phyloP scores from a whole-genome alignment of 2,329 filamentous ascomycete genomes.

The Raffaelea ambrosiae region DNA sequence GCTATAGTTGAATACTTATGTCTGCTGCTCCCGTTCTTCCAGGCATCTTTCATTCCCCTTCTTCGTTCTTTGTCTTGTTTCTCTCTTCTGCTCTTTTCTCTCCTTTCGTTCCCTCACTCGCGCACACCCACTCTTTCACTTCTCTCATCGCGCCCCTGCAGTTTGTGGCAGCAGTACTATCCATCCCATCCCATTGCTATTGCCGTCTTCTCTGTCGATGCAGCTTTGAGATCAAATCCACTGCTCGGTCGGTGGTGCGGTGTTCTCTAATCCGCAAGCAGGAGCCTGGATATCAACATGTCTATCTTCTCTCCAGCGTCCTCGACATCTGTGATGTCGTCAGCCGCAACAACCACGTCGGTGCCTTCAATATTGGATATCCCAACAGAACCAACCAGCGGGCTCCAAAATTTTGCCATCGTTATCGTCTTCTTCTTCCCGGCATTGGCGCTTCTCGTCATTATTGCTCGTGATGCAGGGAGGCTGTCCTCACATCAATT shows the following conservation, averaged over 20 bases:
- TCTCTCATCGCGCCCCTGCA: neutral
- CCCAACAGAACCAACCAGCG: constrained; percentile 7
- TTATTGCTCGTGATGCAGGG: constrained; percentile 17
- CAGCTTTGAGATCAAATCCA: neutral
- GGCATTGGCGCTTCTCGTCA: constrained; percentile 18
- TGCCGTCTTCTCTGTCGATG: too few species aligned
- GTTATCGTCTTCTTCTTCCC: constrained; percentile 22
- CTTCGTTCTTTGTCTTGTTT: neutral
- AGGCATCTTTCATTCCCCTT: neutral
- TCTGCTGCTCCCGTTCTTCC: neutral
- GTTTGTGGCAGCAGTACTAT: too few species aligned
- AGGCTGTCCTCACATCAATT: constrained; percentile 16
- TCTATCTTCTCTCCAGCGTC: too few species aligned
- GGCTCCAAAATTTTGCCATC: constrained; percentile 20
- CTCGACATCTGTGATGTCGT: too few species aligned
- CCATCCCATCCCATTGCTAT: too few species aligned
- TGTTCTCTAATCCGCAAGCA: too few species aligned
- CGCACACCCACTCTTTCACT: neutral
- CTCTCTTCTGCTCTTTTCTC: too few species aligned
- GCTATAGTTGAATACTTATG: constrained; percentile 2
- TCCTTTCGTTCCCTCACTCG: too few species aligned
- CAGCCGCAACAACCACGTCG: neutral
- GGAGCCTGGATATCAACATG: too few species aligned
- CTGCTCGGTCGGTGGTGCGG: too few species aligned
- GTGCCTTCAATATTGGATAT: constrained; percentile 3